Evolutionary conservation across 1,139 yeast species (phyloP), one percentile per base, ranked within the genome.

Genomic region (Blastobotrys persicus): DNA sequence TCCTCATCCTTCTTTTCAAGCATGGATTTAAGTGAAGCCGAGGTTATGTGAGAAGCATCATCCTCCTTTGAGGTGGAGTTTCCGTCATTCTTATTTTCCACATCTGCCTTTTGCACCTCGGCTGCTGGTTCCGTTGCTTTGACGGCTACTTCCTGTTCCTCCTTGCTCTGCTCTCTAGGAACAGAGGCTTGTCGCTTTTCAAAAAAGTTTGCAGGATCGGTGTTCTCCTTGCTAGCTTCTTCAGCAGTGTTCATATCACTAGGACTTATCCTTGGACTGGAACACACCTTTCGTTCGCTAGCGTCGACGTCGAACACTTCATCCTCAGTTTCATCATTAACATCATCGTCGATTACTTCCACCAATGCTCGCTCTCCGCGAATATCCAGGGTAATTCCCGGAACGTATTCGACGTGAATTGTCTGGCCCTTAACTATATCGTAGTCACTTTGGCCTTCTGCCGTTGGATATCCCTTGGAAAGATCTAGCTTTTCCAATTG

Each of bases 321-420:
- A 38, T 66, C 68, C 42, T 65, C 71, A 2, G 70, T 67, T 35
- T 66, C 69, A 23, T 67, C 72, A 31, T 53, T 47, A 23, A 39
- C 76, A 33, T 76, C 77, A 18, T 65, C 69, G 48, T 73, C 76
- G 26, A 62, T 68, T 1, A 81, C 75, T 58, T 81, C 81, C 18
- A 85, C 65, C 48, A 82, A 66, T 4, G 81, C 70, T 19, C 81
- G 67, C 51, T 82, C 83, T 33, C 82, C 81, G 35, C 84, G 77
- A 40, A 85, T 73, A 59, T 84, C 88, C 50, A 86, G 62, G 43
- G 81, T 68, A 13, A 83, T 71, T 39, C 86, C 85, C 46, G 74
- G 69, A 38, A 79, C 74, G 45, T 77, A 70, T 11, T 85, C 85
- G 54, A 85, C 66, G 16, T 73, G 71, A 19, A 82, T 72, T 1